Evolutionary conservation across 129 eudicot genomes (phyloP).

Genomic region (Ambrosia artemisiifolia): DNA sequence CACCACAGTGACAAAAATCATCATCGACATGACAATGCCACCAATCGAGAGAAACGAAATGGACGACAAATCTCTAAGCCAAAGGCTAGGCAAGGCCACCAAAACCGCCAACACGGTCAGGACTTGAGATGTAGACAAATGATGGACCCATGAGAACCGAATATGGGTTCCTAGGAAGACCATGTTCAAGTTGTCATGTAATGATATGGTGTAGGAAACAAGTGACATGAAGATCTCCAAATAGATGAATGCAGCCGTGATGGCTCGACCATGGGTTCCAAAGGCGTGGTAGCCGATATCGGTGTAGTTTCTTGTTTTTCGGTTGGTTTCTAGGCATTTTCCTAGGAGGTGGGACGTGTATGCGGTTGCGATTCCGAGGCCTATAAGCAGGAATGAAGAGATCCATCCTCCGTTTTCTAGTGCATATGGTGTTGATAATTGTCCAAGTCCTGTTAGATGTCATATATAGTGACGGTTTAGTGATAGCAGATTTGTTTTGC

Average conservation of each 20-base stretch:
- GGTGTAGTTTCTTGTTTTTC: constrained; percentile 58
- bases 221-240: constrained; percentile 88
- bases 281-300: constrained; percentile 74
- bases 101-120: constrained; percentile 59
- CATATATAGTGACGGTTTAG: neutral
- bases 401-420: constrained; percentile 85
- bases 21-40: constrained; percentile 68
- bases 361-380: constrained; percentile 56
- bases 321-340: constrained; percentile 57
- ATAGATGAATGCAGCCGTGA: constrained; percentile 62
- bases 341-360: constrained; percentile 76
- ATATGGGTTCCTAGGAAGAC: constrained; percentile 47
- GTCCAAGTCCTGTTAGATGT: constrained; percentile 67
- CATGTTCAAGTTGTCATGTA: constrained; percentile 73
- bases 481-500: neutral
- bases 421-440: constrained; percentile 81
- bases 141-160: constrained; percentile 30
- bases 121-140: constrained; percentile 52
- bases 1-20: constrained; percentile 60
- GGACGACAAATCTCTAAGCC: constrained; percentile 74
- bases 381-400: constrained; percentile 56
- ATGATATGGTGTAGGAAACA: constrained; percentile 88
- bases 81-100: constrained; percentile 77
- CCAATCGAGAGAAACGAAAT: constrained; percentile 74
- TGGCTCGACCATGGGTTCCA: constrained; percentile 52